Base-by-base conservation (phyloP, 352 stramenopile genomes). In the Phytophthora colocasiae region DNA sequence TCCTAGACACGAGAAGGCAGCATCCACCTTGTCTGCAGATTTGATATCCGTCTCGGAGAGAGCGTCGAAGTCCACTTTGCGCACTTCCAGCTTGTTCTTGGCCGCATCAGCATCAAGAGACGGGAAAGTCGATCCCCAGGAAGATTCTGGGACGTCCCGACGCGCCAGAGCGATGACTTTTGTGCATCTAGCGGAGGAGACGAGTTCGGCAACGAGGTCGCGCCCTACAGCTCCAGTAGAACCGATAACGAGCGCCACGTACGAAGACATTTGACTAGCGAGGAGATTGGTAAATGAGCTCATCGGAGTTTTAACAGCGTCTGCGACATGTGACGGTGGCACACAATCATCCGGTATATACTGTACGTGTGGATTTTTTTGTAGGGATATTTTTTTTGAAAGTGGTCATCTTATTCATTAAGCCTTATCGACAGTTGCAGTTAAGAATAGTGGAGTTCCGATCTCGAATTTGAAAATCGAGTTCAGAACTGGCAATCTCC, bases 91-190 rank as follows among this genome's bases (percentile, higher is more conserved):
- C 61, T 92, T 92, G 32, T n/a, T 52, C 32, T 80, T 69, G 17
- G 81, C 83, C 5, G 60, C 55, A 9, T 49, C 54, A 0, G 58
- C 67, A 52, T 92, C 69, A 36, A 92, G 51, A 2, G 67, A 68
- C 19, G 81, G 81, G 55, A 94, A 94, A 38, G 78, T 65, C 26
- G 66, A 60, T 0, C 29, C 27, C 75, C 81, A 92, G 24, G 71
- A 39, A 1, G 71, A 63, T 34, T 78, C 62, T 1, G 85, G 78
- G 27, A 94, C 75, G 4, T 90, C 78, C 19, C 83, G 85, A 19
- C 85, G 85, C 40, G 81, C 44, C 43, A 94, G 64, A 17, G 85
- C 85, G 55, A 94, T 85, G 46, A 94, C 79, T 51, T 90, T 89
- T 15, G 66, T 65, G 71, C 85, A 94, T 38, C 80, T 83, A 34